Conservation (phyloP, 1,284 basidiomycete genomes). For the Heterobasidion parviporum region DNA sequence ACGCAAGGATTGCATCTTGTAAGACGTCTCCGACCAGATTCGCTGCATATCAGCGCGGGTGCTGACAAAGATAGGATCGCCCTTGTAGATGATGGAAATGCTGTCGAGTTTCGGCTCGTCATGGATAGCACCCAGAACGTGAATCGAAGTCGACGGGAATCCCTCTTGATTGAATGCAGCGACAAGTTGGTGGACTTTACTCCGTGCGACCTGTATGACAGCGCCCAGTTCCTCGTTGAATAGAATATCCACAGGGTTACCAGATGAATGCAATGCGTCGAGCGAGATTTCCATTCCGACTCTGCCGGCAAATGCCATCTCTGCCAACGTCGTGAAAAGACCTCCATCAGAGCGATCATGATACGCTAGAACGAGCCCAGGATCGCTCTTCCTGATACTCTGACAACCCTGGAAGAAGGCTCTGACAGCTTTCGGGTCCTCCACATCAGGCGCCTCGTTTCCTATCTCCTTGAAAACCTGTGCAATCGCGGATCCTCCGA, state of each 20-base stretch:
- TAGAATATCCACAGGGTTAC: constrained; percentile 59
- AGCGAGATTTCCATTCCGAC: constrained; percentile 69
- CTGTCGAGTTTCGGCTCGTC: constrained; percentile 41
- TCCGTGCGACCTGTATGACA: constrained; percentile 76
- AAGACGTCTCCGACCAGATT: constrained; percentile 93
- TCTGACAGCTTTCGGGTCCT: constrained; percentile 67
- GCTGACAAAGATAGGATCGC: constrained; percentile 51
- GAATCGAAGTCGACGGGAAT: constrained; percentile 69
- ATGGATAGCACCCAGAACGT: constrained; percentile 68
- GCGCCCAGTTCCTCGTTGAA: constrained; percentile 98
- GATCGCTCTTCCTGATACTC: constrained; percentile 49
- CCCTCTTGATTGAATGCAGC: constrained; percentile 58
- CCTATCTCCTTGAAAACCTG: constrained; percentile 96
- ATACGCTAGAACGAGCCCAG: constrained; percentile 80
- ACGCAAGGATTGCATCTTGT: constrained; percentile 82
- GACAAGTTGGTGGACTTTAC: constrained; percentile 52
- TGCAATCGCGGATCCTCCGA: constrained; percentile 92
- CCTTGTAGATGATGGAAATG: constrained; percentile 53
- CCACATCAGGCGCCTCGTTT: constrained; percentile 84
- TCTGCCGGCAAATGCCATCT: constrained; percentile 94
- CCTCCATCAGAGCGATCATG: constrained; percentile 99
- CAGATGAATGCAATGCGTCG: constrained; percentile 39
- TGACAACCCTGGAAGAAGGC: constrained; percentile 80
- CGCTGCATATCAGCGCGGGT: constrained; percentile 73
- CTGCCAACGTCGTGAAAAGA: constrained; percentile 84